phyloP scores from a whole-genome alignment of 441 rosid species.

The Populus trichocarpa region DNA sequence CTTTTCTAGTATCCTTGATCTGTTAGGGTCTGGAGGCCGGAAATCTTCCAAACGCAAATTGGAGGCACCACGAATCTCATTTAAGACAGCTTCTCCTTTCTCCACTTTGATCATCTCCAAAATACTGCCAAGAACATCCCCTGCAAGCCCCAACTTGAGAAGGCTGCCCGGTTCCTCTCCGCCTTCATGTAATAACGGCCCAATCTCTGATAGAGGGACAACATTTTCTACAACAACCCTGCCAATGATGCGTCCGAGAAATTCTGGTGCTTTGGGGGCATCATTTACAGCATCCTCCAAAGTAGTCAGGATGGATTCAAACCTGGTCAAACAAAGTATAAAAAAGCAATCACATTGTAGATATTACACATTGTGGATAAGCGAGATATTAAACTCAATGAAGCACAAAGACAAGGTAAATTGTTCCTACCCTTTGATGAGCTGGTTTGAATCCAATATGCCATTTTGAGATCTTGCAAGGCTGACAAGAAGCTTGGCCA shows the following conservation, averaged over 20 bases:
- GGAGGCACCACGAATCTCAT: constrained; percentile 51
- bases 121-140: constrained; percentile 74
- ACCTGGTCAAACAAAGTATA: constrained; percentile 37
- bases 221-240: constrained; percentile 46
- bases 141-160: constrained; percentile 65
- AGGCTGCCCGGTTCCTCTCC: constrained; percentile 75
- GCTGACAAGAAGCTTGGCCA: constrained; percentile 74
- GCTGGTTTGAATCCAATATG: constrained; percentile 47
- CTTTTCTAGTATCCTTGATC: constrained; percentile 69
- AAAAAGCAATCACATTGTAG: neutral
- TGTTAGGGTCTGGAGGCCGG: constrained; percentile 52
- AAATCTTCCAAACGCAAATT: constrained; percentile 72
- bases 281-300: constrained; percentile 89
- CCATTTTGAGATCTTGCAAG: constrained; percentile 55
- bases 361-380: neutral
- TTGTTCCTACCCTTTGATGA: constrained; percentile 65
- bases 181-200: constrained; percentile 49
- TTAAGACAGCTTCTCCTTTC: constrained; percentile 57
- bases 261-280: constrained; percentile 88
- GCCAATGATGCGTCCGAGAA: constrained; percentile 66
- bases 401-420: neutral
- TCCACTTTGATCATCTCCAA: constrained; percentile 58
- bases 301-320: constrained; percentile 61
- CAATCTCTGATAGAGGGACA: constrained; percentile 52
- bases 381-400: neutral